A percentile compares a stretch with the other conserved stretches of the same genome.
Conservation (phyloP, 75 land plant species). For the Selaginella tamariscina region DNA sequence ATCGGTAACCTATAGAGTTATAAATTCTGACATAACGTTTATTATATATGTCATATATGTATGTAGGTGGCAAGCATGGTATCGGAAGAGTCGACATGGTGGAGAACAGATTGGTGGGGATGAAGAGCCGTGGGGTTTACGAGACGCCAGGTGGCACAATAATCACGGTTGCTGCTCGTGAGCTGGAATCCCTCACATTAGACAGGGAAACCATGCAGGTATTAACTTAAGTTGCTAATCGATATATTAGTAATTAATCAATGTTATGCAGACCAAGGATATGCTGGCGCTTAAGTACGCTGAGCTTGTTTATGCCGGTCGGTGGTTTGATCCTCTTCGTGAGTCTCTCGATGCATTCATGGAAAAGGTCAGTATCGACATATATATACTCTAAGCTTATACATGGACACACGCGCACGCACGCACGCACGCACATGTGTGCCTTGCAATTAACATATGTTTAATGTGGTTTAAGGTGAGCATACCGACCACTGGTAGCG, state of each 20-base stretch:
- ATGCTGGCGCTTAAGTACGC: slow-evolving; percentile 79
- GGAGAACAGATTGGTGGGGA: slow-evolving; percentile 93
- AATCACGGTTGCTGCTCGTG: slow-evolving; percentile 58
- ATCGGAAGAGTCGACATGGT: slow-evolving; percentile 95
- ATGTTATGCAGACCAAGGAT: slow-evolving; percentile 88
- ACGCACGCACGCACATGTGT: too few relatives aligned
- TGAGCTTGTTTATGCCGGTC: slow-evolving; percentile 91
- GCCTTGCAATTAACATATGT: too few relatives aligned
- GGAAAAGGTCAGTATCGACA: too few relatives aligned
- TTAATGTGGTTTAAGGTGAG: too few relatives aligned
- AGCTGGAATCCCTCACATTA: slow-evolving; percentile 82
- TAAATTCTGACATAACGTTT: too few relatives aligned
- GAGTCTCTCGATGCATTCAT: slow-evolving; percentile 89
- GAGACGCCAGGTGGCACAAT: slow-evolving; percentile 99
- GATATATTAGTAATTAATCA: too few relatives aligned
- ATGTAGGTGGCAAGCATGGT: slow-evolving; percentile 75
- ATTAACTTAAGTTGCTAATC: too few relatives aligned
- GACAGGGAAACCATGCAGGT: slow-evolving; percentile 84
- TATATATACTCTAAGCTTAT: too few relatives aligned
- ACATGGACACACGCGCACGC: too few relatives aligned
- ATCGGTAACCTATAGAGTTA: too few relatives aligned
- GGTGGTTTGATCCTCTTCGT: slow-evolving; percentile 97
- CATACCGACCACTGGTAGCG: slow-evolving; percentile 65
- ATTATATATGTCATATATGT: too few relatives aligned
- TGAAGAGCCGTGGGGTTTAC: slow-evolving; percentile 97